phyloP scores from a whole-genome alignment of 306 rosid species.

The Sophora flavescens region DNA sequence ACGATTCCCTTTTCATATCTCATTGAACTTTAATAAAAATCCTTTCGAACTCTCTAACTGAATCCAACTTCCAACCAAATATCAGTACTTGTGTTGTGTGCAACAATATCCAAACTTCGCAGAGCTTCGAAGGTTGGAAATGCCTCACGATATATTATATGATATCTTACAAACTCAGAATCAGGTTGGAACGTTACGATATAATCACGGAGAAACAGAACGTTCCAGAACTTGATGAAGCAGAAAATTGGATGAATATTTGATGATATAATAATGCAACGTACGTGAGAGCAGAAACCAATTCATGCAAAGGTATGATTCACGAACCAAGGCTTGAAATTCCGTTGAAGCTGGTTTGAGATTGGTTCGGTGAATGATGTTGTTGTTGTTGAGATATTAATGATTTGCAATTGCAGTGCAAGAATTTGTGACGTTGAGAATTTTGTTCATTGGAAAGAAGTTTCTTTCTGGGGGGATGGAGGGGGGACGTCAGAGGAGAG shows the following conservation, averaged over 20 bases:
- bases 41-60: slow-evolving; percentile 37
- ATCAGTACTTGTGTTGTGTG: not conserved
- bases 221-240: not conserved
- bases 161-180: slow-evolving; percentile 33
- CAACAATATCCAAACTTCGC: slow-evolving; percentile 33
- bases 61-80: slow-evolving; percentile 38
- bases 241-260: slow-evolving; percentile 21
- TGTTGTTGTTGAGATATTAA: not conserved
- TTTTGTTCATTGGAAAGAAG: slow-evolving; percentile 42
- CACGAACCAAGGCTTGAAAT: slow-evolving; percentile 37
- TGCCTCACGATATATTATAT: slow-evolving; percentile 29
- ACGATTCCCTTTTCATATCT: slow-evolving; percentile 63
- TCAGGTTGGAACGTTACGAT: slow-evolving; percentile 37
- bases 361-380: not conserved
- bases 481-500: slow-evolving; percentile 56
- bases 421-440: slow-evolving; percentile 38
- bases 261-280: slow-evolving; percentile 38
- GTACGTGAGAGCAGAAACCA: slow-evolving; percentile 39
- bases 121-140: slow-evolving; percentile 30
- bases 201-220: slow-evolving; percentile 2
- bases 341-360: slow-evolving; percentile 22
- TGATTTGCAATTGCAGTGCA: slow-evolving; percentile 39
- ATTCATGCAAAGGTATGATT: slow-evolving; percentile 48
- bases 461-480: slow-evolving; percentile 48
- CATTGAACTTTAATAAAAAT: slow-evolving; percentile 53